phyloP scores from a whole-genome alignment of 768 basidiomycete species.

The Tricholoma hemisulphureum region DNA sequence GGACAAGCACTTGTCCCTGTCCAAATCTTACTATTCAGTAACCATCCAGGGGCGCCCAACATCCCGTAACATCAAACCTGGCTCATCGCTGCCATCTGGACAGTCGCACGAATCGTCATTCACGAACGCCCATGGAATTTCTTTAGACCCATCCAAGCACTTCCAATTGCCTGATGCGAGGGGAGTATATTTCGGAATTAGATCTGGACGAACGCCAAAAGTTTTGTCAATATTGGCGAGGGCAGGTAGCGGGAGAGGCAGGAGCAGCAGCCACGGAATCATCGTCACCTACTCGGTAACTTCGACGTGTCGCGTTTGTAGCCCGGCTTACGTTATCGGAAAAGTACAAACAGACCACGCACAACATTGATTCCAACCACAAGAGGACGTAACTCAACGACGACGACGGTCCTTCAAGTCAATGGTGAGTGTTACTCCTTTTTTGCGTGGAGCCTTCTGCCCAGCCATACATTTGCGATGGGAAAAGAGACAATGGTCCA shows the following conservation, averaged over 20 bases:
- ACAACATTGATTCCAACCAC: slow-evolving; percentile 18
- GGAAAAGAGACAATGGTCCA: slow-evolving; percentile 2
- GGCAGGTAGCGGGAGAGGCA: slow-evolving; percentile 35
- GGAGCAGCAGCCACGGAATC: slow-evolving; percentile 49
- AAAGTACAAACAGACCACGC: slow-evolving; percentile 48
- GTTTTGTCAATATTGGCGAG: slow-evolving; percentile 46
- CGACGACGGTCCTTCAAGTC: slow-evolving; percentile 42
- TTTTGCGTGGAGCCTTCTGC: slow-evolving; percentile 1
- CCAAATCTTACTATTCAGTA: slow-evolving; percentile 7
- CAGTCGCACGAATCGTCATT: slow-evolving; percentile 98
- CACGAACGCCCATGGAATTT: slow-evolving; percentile 76
- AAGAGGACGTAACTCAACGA: slow-evolving; percentile 31
- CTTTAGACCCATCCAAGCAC: slow-evolving; percentile 78
- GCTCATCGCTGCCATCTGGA: slow-evolving; percentile 92
- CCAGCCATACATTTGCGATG: not conserved
- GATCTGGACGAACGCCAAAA: slow-evolving; percentile 55
- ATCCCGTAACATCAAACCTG: slow-evolving; percentile 52
- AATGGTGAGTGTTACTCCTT: slow-evolving; percentile 39
- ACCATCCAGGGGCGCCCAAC: not conserved
- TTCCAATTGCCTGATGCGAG: slow-evolving; percentile 59
- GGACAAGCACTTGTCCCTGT: slow-evolving; percentile 85
- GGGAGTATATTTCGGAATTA: slow-evolving; percentile 57
- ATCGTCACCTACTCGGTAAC: slow-evolving; percentile 30
- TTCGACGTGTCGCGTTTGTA: slow-evolving; percentile 35
- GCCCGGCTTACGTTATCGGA: slow-evolving; percentile 29